Conservation (phyloP, 768 basidiomycete genomes). For the Boletus subcaerulescens region DNA sequence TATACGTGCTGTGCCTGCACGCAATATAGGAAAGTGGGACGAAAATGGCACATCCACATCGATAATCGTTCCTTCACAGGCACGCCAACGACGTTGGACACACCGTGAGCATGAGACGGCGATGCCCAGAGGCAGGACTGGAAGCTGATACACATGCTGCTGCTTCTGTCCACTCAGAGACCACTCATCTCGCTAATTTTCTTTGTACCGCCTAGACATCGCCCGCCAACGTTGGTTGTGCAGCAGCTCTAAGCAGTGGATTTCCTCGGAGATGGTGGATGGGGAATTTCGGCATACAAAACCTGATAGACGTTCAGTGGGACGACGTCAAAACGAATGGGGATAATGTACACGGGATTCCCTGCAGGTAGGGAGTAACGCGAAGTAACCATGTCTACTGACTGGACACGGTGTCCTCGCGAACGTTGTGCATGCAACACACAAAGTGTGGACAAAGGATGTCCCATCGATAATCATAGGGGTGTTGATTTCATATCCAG, state of each 20-base stretch:
- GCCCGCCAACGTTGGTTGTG: slow-evolving; percentile 3
- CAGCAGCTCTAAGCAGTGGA: background rate
- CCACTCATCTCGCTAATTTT: slow-evolving; percentile 25
- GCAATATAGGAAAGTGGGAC: slow-evolving; percentile 7
- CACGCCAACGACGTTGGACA: slow-evolving; percentile 6
- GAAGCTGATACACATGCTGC: slow-evolving; percentile 23
- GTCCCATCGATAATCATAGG: slow-evolving; percentile 25
- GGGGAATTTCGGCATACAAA: background rate
- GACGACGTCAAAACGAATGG: slow-evolving; percentile 4
- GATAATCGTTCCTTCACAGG: slow-evolving; percentile 15
- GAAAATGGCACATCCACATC: slow-evolving; percentile 18
- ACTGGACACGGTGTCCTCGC: background rate
- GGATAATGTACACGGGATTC: slow-evolving; percentile 5
- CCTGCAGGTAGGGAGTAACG: slow-evolving; percentile 1
- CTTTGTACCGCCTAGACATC: slow-evolving; percentile 15
- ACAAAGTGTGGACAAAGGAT: slow-evolving; percentile 10
- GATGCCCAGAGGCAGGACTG: slow-evolving; percentile 24
- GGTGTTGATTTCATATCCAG: slow-evolving; percentile 29
- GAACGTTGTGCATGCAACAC: slow-evolving; percentile 2
- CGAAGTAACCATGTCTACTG: slow-evolving; percentile 4
- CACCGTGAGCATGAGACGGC: slow-evolving; percentile 17
- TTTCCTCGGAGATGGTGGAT: slow-evolving; percentile 24
- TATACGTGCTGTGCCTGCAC: slow-evolving; percentile 18
- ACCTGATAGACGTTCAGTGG: background rate
- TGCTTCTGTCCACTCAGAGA: slow-evolving; percentile 30